Conservation (phyloP, 495 filamentous ascomycete genomes). For the Polyplosphaeria fusca region DNA sequence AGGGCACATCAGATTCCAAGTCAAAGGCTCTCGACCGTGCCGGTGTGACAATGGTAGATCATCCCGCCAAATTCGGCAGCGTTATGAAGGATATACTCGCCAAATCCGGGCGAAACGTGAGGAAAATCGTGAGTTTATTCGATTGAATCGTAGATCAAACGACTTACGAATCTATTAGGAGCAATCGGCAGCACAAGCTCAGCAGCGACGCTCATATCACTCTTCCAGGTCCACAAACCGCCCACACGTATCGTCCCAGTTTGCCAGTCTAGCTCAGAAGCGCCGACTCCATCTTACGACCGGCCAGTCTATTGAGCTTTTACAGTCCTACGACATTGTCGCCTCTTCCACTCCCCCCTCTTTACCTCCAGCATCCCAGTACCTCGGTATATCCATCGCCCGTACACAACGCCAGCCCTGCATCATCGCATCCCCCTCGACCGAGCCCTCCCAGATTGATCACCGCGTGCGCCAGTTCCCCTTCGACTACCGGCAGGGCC, state of each 20-base stretch:
- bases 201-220: conserved; percentile 38
- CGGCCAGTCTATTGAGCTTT: conserved; percentile 56
- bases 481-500: conserved; percentile 54
- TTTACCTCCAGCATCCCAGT: conserved; percentile 44
- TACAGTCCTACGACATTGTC: conserved; percentile 52
- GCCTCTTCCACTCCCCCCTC: conserved; percentile 43
- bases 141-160: not conserved
- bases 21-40: conserved; percentile 64
- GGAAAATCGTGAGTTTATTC: conserved; percentile 32
- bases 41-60: conserved; percentile 72
- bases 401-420: conserved; percentile 62
- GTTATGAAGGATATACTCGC: conserved; percentile 61
- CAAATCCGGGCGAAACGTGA: conserved; percentile 34
- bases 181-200: conserved; percentile 28
- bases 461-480: conserved; percentile 54
- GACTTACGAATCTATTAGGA: conserved; percentile 17
- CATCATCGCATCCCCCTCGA: conserved; percentile 59
- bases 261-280: conserved; percentile 14
- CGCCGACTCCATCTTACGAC: conserved; percentile 60
- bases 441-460: conserved; percentile 40
- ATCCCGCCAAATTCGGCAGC: conserved; percentile 76
- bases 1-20: conserved; percentile 64
- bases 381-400: conserved; percentile 64
- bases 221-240: conserved; percentile 18
- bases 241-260: not conserved